Conservation (phyloP, 2,329 filamentous ascomycete species). For the Fusarium xyrophilum region DNA sequence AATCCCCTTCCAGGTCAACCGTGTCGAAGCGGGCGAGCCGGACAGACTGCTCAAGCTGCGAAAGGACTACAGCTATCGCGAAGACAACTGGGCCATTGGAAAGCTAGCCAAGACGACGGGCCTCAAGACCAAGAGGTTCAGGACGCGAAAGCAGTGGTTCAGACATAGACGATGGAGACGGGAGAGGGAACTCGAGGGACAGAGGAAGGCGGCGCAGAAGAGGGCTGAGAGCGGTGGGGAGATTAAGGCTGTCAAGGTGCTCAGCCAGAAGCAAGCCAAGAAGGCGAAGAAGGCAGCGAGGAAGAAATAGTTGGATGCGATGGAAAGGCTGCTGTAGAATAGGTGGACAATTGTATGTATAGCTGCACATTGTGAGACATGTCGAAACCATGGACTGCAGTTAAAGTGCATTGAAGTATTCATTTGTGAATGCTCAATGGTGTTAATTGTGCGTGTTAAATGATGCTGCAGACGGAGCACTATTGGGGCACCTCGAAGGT, state of each 20-base stretch:
- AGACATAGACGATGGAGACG: slow-evolving; percentile 53
- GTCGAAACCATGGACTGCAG: not conserved
- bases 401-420: not conserved
- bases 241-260: slow-evolving; percentile 42
- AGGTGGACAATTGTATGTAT: slow-evolving; percentile 37
- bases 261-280: slow-evolving; percentile 50
- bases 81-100: slow-evolving; percentile 67
- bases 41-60: slow-evolving; percentile 59
- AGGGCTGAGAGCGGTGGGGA: slow-evolving; percentile 45
- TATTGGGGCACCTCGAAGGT: not conserved
- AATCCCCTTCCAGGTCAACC: slow-evolving; percentile 56
- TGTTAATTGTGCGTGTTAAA: not conserved
- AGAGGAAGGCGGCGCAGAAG: slow-evolving; percentile 49
- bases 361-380: slow-evolving; percentile 30
- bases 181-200: slow-evolving; percentile 52
- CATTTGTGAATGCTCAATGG: not conserved
- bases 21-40: slow-evolving; percentile 51
- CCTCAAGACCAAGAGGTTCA: slow-evolving; percentile 57
- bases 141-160: slow-evolving; percentile 59
- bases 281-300: slow-evolving; percentile 48
- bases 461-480: not conserved
- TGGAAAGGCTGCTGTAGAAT: not conserved
- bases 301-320: slow-evolving; percentile 41
- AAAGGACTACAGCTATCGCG: slow-evolving; percentile 64
- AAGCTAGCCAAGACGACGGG: slow-evolving; percentile 60